Base-by-base conservation (phyloP, 2,329 filamentous ascomycete species). In the Venturiaceae sp. region DNA sequence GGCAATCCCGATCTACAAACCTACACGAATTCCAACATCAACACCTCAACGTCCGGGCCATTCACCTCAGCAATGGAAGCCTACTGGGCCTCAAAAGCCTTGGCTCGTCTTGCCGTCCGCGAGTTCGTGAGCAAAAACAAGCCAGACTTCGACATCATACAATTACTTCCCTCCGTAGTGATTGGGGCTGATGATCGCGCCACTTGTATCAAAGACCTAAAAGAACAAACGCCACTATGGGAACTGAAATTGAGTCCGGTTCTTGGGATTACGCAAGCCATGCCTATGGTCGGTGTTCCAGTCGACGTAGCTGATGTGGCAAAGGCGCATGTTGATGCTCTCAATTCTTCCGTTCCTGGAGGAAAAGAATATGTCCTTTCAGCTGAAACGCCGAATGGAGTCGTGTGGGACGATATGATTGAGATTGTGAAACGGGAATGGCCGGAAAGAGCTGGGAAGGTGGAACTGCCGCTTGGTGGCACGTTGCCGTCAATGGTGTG, bases 241-340 rank as follows among this genome's bases (percentile, higher is more conserved):
- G 58, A 62, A 26, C 54, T 68, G 11, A 58, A 59, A 32, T 41
- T 58, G 39, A 57, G n/a, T n/a, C n/a, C n/a, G n/a, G n/a, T n/a
- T n/a, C n/a, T 62, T 16, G 55, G 59, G 3, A 59, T 52, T 14
- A 9, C 52, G 7, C 21, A 61, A 8, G n/a, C n/a, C n/a, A 28
- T 4, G 41, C 58, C 60, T 13, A 56, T 62, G 8, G 9, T 59
- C 23, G 63, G 62, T 3, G 59, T 56, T 5, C 52, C 53, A 16
- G 56, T 61, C n/a, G 65, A 69, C 53, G 50, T 69, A 8, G 66
- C 71, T 32, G 69, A 72, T 57, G 62, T 67, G 3, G 70, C 67
- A 9, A 61, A 62, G 9, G 60, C 66, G 16, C 70, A 72, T 47
- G 63, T 72, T 19, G 60, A 61, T 37, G 63, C 66, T 1, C 61